phyloP scores from a whole-genome alignment of 495 filamentous ascomycete genomes.

The Tuber brumale region DNA sequence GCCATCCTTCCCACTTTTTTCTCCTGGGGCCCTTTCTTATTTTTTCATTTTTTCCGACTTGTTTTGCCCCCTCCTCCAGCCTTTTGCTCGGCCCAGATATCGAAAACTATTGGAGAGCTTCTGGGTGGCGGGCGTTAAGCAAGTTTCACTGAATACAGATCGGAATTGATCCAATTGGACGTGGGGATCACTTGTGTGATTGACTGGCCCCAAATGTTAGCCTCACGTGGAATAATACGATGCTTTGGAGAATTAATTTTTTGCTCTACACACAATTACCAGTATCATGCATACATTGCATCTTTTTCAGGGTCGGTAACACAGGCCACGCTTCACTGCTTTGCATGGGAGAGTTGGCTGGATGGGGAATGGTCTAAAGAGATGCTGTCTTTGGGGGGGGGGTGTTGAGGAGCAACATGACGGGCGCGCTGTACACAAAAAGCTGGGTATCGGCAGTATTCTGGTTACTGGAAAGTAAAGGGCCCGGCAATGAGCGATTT shows the following conservation, averaged over 20 bases:
- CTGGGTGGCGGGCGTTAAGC: conserved; percentile 18
- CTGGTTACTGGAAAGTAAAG: conserved; percentile 16
- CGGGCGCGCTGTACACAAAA: conserved; percentile 27
- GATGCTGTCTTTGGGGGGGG: conserved; percentile 12
- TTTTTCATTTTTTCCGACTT: conserved; percentile 18
- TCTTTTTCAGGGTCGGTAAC: conserved; percentile 3
- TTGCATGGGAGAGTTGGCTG: background rate
- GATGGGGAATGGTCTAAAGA: conserved; percentile 7
- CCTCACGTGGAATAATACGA: conserved; percentile 28
- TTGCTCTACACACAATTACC: conserved; percentile 9
- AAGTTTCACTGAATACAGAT: background rate
- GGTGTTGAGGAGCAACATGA: conserved; percentile 13
- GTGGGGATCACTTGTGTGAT: conserved; percentile 28
- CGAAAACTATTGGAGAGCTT: conserved; percentile 27
- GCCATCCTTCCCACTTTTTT: background rate
- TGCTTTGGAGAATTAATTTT: conserved; percentile 25
- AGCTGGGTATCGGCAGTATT: conserved; percentile 12
- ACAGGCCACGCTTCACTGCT: conserved; percentile 2
- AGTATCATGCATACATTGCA: conserved; percentile 12
- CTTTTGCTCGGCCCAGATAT: conserved; percentile 11
- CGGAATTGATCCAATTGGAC: conserved; percentile 30
- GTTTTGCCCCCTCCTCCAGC: conserved; percentile 25
- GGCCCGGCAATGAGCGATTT: conserved; percentile 20
- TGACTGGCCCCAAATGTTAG: conserved; percentile 15
- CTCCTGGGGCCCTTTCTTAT: background rate